Base-by-base conservation (phyloP, 2,329 filamentous ascomycete genomes). In the Colletotrichum brevisporum region DNA sequence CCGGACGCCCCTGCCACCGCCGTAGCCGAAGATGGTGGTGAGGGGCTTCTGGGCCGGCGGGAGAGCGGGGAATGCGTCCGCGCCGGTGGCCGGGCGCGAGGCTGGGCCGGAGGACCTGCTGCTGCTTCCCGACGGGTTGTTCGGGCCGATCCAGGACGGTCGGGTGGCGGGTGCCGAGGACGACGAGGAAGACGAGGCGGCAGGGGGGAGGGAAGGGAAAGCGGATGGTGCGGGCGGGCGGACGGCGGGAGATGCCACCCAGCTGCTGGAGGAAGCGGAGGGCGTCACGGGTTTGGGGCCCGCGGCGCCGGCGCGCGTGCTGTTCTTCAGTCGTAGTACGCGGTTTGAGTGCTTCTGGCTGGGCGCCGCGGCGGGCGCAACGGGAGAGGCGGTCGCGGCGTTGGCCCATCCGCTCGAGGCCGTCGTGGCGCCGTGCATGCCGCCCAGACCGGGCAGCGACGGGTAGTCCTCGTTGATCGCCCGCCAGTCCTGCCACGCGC, bases 401-500 rank as follows among this genome's bases (percentile, higher is more conserved):
- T 78, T 83, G 72, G 79, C 90, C 90, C 92, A 89, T 67, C 88
- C 88, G 64, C 83, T 87, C 10, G 81, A 86, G 9, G 85, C 82
- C 0, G 86, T 87, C 0, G 87, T 87, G 4, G 84, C 86, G 27
- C 91, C 90, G 45, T 90, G 86, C 80, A 91, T 89, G 58, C 92
- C 91, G 63, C 88, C 88, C 0, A 93, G 87, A 0, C 92, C 92
- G 1, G 95, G 95, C 1, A 98, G 84, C 2, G 93, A 94, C 0
- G 95, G 95, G 74, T 98, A 98, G 78, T 98, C 95, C 80, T 98
- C 95, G 73, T 97, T 97, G 81, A 97, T 96, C 45, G 94, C 94
- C 54, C 94, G 93, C 94, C 95, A 98, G 80, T 97, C 93, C 74
- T 94, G 94, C 94, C 95, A 98, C 1, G 95, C 94, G 75, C 92